phyloP scores from a whole-genome alignment of 129 eudicot genomes.

The Helianthus tuberosus region DNA sequence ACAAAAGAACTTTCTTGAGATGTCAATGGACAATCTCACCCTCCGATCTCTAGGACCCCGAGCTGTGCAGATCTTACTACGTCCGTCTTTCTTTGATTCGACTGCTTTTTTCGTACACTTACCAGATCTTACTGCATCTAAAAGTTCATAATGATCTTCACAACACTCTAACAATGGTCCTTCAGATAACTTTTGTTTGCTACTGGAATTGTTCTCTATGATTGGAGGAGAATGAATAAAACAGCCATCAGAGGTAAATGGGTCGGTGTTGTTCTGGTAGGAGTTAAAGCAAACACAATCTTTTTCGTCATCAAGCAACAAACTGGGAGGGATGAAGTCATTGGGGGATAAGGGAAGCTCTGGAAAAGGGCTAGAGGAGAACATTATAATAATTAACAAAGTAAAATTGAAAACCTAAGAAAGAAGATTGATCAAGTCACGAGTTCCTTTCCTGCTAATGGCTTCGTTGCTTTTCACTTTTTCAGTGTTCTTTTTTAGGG shows the following conservation, averaged over 20 bases:
- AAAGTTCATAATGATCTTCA: slow-evolving; percentile 24
- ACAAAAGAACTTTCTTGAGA: slow-evolving; percentile 75
- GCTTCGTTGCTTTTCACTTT: neutral
- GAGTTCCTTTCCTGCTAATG: neutral
- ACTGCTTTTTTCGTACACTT: slow-evolving; percentile 12
- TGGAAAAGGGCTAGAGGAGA: slow-evolving; percentile 33
- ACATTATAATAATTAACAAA: slow-evolving; percentile 10
- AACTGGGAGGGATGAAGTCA: slow-evolving; percentile 10
- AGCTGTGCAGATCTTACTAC: slow-evolving; percentile 64
- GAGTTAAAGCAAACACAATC: slow-evolving; percentile 25
- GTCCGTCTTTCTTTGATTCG: slow-evolving; percentile 44
- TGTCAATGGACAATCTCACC: slow-evolving; percentile 70
- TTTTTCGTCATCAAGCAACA: slow-evolving; percentile 15
- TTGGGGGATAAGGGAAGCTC: slow-evolving; percentile 28
- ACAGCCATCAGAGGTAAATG: slow-evolving; percentile 8
- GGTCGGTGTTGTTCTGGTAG: slow-evolving; percentile 8
- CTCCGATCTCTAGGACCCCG: slow-evolving; percentile 76
- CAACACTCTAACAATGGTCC: slow-evolving; percentile 1
- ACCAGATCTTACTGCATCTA: slow-evolving; percentile 20
- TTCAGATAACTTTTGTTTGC: slow-evolving; percentile 4
- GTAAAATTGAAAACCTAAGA: neutral
- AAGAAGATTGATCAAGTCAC: neutral
- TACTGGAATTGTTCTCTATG: neutral
- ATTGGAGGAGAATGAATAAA: slow-evolving; percentile 1
- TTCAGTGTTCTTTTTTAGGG: slow-evolving; percentile 15